Base-by-base conservation (phyloP, 163 green algal species). In the Scenedesmus sp. region DNA sequence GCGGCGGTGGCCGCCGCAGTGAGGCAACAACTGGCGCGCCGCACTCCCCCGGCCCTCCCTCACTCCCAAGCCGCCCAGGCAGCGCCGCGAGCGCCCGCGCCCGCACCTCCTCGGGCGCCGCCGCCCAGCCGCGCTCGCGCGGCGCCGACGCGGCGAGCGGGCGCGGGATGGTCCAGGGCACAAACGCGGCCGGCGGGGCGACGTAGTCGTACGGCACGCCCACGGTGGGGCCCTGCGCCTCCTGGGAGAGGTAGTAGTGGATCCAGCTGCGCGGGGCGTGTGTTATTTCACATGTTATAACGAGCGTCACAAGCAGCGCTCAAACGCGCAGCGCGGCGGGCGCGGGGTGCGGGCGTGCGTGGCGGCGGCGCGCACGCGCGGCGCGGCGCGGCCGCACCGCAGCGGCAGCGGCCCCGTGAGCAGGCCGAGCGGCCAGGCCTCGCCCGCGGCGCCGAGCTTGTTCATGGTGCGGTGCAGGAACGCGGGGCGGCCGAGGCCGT, bases 381-480 rank as follows among this genome's bases (percentile, higher is more conserved):
- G 22, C 63, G 39, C 7, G 15, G 34, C 36, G 22, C 63, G 39
- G 34, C 13, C 39, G 0, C 50, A 86, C 85, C 85, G 83, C 22
- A 50, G 24, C 2, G 78, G 66, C 45, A 89, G 69, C 0, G 85
- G 85, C 63, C 77, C 85, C 29, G 78, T 85, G 14, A 88, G 15
- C 44, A 88, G 29, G 64, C 85, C 53, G 34, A 86, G 11, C 17
- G n/a, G 53, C 48, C 47, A 66, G 0, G 82, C 70, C 50, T 72
- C 34, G 11, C 60, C 54, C 0, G 56, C 64, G 20, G 31, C 18
- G 1, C 0, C n/a, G 13, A 79, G 67, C 73, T 89, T 89, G 79
- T 85, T 75, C 44, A 89, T 85, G 24, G 85, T 89, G 58, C 85
- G 77, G 66, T 89, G 85, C 28, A 89, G 50, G 71, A 89, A 89